phyloP scores from a whole-genome alignment of 2,329 filamentous ascomycete species.

The Fusarium vanettenii region DNA sequence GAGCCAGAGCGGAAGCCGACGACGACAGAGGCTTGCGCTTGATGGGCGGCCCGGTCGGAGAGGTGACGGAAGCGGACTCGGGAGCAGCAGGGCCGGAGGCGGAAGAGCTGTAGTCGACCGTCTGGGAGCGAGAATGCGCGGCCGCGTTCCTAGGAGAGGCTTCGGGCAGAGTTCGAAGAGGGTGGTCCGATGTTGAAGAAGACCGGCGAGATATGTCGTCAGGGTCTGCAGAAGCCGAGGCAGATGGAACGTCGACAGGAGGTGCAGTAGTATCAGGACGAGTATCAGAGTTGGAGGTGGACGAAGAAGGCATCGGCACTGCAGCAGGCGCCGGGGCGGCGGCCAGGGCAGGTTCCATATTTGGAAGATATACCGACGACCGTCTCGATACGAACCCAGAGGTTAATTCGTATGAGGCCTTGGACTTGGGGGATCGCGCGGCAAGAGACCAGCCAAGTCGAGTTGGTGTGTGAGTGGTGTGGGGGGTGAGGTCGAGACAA shows the following conservation, averaged over 20 bases:
- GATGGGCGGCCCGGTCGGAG: conserved; percentile 53
- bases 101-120: conserved; percentile 37
- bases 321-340: conserved; percentile 32
- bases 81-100: conserved; percentile 26
- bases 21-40: conserved; percentile 71
- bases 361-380: conserved; percentile 37
- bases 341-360: conserved; percentile 42
- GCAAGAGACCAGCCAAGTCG: conserved; percentile 19
- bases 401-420: conserved; percentile 25
- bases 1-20: conserved; percentile 49
- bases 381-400: conserved; percentile 31
- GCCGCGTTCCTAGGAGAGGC: conserved; percentile 29
- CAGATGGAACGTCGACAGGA: conserved; percentile 33
- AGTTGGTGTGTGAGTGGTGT: conserved; percentile 24
- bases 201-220: conserved; percentile 33
- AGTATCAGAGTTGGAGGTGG: conserved; percentile 43
- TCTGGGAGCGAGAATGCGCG: conserved; percentile 42
- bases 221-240: conserved; percentile 29
- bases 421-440: conserved; percentile 20
- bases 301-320: conserved; percentile 37
- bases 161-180: conserved; percentile 19
- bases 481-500: conserved; percentile 26
- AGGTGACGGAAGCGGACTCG: conserved; percentile 23
- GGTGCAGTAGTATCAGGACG: conserved; percentile 38
- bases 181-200: conserved; percentile 33